Percentiles rank a stretch among this genome's conserved stretches.
phyloP scores from a whole-genome alignment of 176 grass and related monocot genomes.

The Musa itinerans region DNA sequence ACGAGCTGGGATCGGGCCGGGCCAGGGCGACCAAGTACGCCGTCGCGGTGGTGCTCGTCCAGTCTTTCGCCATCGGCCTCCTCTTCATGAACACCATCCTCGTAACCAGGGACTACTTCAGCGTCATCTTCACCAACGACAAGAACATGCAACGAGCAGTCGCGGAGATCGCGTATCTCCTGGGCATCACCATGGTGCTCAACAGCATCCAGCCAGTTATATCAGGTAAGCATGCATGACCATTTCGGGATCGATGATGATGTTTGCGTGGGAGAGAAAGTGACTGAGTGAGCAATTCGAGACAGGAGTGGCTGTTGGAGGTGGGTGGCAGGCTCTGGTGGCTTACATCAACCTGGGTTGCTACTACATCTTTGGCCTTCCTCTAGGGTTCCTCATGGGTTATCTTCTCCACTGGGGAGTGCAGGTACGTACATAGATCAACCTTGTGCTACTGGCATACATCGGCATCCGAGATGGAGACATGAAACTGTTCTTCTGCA shows the following conservation, averaged over 20 bases:
- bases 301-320: constrained; percentile 46
- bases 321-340: constrained; percentile 56
- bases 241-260: no score
- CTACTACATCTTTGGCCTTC: constrained; percentile 40
- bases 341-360: constrained; percentile 57
- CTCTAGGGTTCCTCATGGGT: constrained; percentile 36
- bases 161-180: constrained; percentile 33
- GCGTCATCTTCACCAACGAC: constrained; percentile 28
- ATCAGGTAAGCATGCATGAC: constrained; percentile 19
- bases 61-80: constrained; percentile 32
- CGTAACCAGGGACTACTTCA: constrained; percentile 23
- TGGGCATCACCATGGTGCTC: constrained; percentile 52
- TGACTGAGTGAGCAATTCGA: neutral
- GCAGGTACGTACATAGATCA: constrained; percentile 13
- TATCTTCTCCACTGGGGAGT: constrained; percentile 31
- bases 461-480: no score
- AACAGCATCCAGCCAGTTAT: constrained; percentile 50
- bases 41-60: constrained; percentile 30
- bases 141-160: constrained; percentile 17
- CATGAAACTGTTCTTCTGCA: no score
- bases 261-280: no score
- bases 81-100: constrained; percentile 30
- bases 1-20: constrained; percentile 35
- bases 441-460: no score
- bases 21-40: constrained; percentile 30